Percentiles rank a stretch among this genome's conserved stretches.
Conservation (phyloP, 768 basidiomycete genomes). For the Tubosaeta brunneosetosa region DNA sequence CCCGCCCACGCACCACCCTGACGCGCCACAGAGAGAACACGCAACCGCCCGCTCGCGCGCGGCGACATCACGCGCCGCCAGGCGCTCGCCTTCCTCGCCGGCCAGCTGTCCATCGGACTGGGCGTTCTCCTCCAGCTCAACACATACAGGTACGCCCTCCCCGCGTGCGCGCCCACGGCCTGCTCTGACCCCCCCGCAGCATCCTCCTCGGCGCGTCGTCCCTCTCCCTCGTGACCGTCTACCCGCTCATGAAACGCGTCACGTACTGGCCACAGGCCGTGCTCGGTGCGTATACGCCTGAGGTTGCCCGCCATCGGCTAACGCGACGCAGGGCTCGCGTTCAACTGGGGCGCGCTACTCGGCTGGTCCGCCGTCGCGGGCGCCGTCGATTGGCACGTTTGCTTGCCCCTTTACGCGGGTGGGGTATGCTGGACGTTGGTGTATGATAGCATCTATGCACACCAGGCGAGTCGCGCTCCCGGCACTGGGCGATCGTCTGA, state of each 20-base stretch:
- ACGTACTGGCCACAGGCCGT: constrained; percentile 97
- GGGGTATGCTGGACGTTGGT: constrained; percentile 92
- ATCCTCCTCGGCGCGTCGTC: constrained; percentile 91
- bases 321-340: constrained; percentile 66
- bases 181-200: constrained; percentile 35
- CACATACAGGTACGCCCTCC: constrained; percentile 74
- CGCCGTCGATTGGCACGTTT: constrained; percentile 72
- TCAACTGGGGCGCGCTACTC: constrained; percentile 95
- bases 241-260: constrained; percentile 95
- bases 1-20: background rate
- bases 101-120: constrained; percentile 77
- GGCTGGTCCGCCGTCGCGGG: constrained; percentile 96
- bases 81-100: constrained; percentile 76
- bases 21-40: constrained; percentile 64
- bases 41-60: constrained; percentile 78
- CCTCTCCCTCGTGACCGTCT: constrained; percentile 78
- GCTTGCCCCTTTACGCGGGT: constrained; percentile 84
- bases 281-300: constrained; percentile 54
- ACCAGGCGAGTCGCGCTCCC: constrained; percentile 60
- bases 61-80: constrained; percentile 74
- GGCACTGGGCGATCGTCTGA: background rate
- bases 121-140: constrained; percentile 88
- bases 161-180: too few relatives aligned
- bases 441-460: constrained; percentile 97
- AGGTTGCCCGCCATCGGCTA: background rate